Evolutionary conservation across 2,329 filamentous ascomycete species (phyloP), one percentile per base, ranked within the genome.

Genomic region (Colletotrichum euphorbiae): DNA sequence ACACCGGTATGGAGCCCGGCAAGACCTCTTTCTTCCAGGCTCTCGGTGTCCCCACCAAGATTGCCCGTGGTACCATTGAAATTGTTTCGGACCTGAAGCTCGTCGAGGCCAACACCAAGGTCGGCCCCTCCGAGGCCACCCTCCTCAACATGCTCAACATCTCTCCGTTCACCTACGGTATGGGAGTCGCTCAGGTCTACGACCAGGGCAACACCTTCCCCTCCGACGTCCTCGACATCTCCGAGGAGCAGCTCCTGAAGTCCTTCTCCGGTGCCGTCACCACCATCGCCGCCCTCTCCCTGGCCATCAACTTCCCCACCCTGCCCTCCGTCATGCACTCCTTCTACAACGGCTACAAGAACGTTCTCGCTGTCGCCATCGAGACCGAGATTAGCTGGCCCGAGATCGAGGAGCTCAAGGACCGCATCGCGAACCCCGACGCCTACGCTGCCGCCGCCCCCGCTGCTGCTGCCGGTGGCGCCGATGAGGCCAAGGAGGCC

Each of bases 11-110:
- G 96, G 96, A 99, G 85, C 97, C 96, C 82, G 97, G 97, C 85
- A 99, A 99, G 93, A 99, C 96, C 80, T 98, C 96, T 82, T 99
- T 99, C 94, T 99, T 99, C 94, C 96, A 99, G 91, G 96, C 96
- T 79, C 96, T 99, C 85, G 95, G 95, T 93, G 94, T 99, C 82
- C 96, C 96, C 81, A 99, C 96, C 90, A 99, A 99, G 94, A 99
- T 99, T 87, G 96, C 96, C 82, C 96, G 96, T 97, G 97, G 96
- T 97, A 99, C 96, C 86, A 99, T 99, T 86, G 96, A 99, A 93
- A 99, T 99, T 81, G 98, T 94, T 73, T 88, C 91, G 78, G 96
- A 99, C 81, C 89, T 99, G 78, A 98, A 98, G 93, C 93, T 99
- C 83, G 92, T 98, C 80, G 94, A 97, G 88, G 89, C 93, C 74